phyloP scores from a whole-genome alignment of 78 protist species.

The Dictyostelium purpureum region DNA sequence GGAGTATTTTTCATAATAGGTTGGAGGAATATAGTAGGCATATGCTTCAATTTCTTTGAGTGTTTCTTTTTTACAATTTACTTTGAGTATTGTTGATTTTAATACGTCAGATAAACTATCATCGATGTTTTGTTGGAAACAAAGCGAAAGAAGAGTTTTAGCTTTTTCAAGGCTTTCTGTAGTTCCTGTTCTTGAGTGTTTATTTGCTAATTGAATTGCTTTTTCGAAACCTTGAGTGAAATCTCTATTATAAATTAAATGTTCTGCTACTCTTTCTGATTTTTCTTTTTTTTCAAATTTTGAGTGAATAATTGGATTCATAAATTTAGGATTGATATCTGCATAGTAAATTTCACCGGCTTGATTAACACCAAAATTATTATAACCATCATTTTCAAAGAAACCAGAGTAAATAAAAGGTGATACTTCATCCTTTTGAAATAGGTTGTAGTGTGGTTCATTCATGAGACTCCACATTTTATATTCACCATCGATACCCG shows the following conservation, averaged over 20 bases:
- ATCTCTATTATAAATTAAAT: slow-evolving; percentile 65
- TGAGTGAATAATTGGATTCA: slow-evolving; percentile 37
- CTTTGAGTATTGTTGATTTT: slow-evolving; percentile 11
- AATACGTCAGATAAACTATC: slow-evolving; percentile 63
- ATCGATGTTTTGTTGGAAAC: slow-evolving; percentile 62
- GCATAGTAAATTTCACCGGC: slow-evolving; percentile 28
- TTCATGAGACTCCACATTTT: slow-evolving; percentile 43
- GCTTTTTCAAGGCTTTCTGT: slow-evolving; percentile 44
- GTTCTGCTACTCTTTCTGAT: slow-evolving; percentile 33
- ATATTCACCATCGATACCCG: slow-evolving; percentile 33
- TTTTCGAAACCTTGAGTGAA: slow-evolving; percentile 66
- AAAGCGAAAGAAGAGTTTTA: slow-evolving; percentile 25
- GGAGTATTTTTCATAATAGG: slow-evolving; percentile 35
- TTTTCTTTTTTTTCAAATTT: slow-evolving; percentile 34
- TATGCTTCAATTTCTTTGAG: not conserved
- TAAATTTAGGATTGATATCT: slow-evolving; percentile 31
- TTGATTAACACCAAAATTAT: slow-evolving; percentile 41
- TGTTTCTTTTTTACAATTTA: not conserved
- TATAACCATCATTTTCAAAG: slow-evolving; percentile 59
- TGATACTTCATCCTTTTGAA: slow-evolving; percentile 41
- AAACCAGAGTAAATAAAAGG: slow-evolving; percentile 47
- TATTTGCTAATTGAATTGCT: slow-evolving; percentile 48
- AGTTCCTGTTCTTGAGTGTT: slow-evolving; percentile 34
- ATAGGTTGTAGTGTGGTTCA: slow-evolving; percentile 60
- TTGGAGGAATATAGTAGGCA: slow-evolving; percentile 56